Evolutionary conservation across 805 yeast genomes (phyloP).

Genomic region (Metschnikowia colocasiae): DNA sequence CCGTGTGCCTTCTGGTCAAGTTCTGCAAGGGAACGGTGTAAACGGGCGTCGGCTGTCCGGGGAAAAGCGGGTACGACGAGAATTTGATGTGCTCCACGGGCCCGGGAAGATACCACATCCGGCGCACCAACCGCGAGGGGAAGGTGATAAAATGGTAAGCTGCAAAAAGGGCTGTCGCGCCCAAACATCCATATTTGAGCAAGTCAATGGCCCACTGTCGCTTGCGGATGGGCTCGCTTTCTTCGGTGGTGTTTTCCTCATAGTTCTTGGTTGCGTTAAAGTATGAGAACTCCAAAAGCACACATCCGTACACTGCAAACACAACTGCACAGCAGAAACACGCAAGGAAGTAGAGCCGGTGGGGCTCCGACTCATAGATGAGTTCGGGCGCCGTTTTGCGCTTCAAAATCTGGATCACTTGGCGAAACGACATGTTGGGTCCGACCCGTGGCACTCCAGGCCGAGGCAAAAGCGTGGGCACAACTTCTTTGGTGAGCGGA

Average conservation of each 20-base stretch:
- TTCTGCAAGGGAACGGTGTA: slow-evolving; percentile 59
- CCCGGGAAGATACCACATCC: slow-evolving; percentile 75
- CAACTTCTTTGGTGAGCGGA: slow-evolving; percentile 59
- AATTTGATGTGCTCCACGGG: slow-evolving; percentile 54
- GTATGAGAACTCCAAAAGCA: slow-evolving; percentile 53
- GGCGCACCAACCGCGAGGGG: slow-evolving; percentile 68
- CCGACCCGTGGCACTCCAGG: slow-evolving; percentile 78
- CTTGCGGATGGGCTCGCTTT: slow-evolving; percentile 40
- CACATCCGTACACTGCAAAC: slow-evolving; percentile 65
- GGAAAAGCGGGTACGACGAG: slow-evolving; percentile 71
- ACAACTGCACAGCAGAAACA: slow-evolving; percentile 67
- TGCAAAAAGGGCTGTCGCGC: slow-evolving; percentile 25
- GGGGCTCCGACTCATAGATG: slow-evolving; percentile 81
- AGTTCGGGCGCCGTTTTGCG: slow-evolving; percentile 62
- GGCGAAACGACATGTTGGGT: slow-evolving; percentile 49
- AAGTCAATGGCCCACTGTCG: slow-evolving; percentile 36
- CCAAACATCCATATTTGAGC: slow-evolving; percentile 27
- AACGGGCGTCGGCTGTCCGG: slow-evolving; percentile 74
- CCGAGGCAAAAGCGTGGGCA: slow-evolving; percentile 66
- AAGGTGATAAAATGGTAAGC: slow-evolving; percentile 35
- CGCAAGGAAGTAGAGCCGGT: slow-evolving; percentile 66
- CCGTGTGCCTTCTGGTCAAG: slow-evolving; percentile 52
- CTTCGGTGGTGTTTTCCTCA: slow-evolving; percentile 48
- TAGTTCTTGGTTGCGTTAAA: slow-evolving; percentile 50
- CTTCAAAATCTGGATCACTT: slow-evolving; percentile 56